Evolutionary conservation across 2,329 filamentous ascomycete species (phyloP).

Genomic region (Pyrenophora graminea): DNA sequence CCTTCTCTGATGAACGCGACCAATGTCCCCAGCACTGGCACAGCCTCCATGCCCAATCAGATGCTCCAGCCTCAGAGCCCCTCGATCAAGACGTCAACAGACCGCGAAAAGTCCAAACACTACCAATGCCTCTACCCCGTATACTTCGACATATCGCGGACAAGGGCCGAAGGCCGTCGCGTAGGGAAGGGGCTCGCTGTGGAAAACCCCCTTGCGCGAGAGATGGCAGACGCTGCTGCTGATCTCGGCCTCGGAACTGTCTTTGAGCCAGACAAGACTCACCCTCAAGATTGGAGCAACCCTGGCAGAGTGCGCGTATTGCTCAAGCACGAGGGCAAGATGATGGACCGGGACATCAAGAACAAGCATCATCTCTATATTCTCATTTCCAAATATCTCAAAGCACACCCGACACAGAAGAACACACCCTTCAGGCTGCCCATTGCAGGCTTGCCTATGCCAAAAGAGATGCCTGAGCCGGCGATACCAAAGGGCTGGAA

Average conservation of each 20-base stretch:
- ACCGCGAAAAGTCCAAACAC: conserved; percentile 66
- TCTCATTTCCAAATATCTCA: conserved; percentile 76
- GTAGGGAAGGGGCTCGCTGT: conserved; percentile 75
- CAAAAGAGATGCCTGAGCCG: conserved; percentile 70
- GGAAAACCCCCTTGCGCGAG: conserved; percentile 80
- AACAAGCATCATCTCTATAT: conserved; percentile 88
- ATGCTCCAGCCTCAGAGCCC: conserved; percentile 44
- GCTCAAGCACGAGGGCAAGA: conserved; percentile 65
- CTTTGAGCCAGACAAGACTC: conserved; percentile 87
- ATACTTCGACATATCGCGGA: conserved; percentile 83
- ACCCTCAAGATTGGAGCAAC: conserved; percentile 98
- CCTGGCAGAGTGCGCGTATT: conserved; percentile 84
- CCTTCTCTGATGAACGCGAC: conserved; percentile 59
- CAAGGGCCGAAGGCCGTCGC: conserved; percentile 78
- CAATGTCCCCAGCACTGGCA: conserved; percentile 34
- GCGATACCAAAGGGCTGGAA: conserved; percentile 82
- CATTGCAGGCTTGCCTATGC: conserved; percentile 72
- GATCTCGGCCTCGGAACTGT: conserved; percentile 70
- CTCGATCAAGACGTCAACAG: conserved; percentile 47
- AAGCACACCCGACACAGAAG: conserved; percentile 76
- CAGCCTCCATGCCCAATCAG: conserved; percentile 34
- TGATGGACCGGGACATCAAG: conserved; percentile 59
- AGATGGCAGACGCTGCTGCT: conserved; percentile 79
- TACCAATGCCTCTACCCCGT: conserved; percentile 93
- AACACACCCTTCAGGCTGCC: conserved; percentile 70